Base-by-base conservation (phyloP, 2,329 filamentous ascomycete genomes). In the Fusarium scirpi region DNA sequence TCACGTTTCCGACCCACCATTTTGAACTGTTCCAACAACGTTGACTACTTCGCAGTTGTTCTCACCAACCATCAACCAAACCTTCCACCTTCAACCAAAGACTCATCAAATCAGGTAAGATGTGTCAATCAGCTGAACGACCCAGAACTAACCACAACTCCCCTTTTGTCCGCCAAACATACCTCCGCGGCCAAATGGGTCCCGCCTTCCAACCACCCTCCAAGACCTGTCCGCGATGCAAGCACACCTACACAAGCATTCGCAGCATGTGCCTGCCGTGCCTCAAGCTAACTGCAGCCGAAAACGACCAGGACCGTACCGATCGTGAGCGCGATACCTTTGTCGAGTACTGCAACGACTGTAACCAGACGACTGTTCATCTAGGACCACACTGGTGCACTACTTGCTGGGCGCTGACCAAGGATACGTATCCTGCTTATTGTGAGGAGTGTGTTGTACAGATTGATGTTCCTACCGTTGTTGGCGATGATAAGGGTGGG, bases 351-450 rank as follows among this genome's bases (percentile, higher is more conserved):
- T 75, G 73, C 15, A 2, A 20, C 1, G 24, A 8, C 1, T 74
- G 73, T 9, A 32, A 49, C 1, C 1, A 20, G 3, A 60, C 16
- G 3, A 74, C 67, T 3, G 30, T 74, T 20, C 73, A 75, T 10
- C 68, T 75, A 0, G 73, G 73, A 0, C 70, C 65, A 0, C 58
- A 58, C 3, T 76, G 71, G 73, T 75, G 73, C 20, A 58, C 67
- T 1, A 8, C 12, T 1, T 75, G 73, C 32, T 25, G 60, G 5
- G 67, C 65, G 0, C 41, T 34, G 2, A n/a, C 29, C 4, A 9
- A 29, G 1, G 44, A 32, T 1, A 24, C 29, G 1, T 71, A 70
- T 34, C 47, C 58, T 0, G 30, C 70, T 12, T 62, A 59, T 9
- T 75, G 73, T 2, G 41, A 70, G 20, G 38, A 65, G 10, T 74